Base-by-base conservation (phyloP, 1,284 basidiomycete genomes). In the Ustilago cynodontis region DNA sequence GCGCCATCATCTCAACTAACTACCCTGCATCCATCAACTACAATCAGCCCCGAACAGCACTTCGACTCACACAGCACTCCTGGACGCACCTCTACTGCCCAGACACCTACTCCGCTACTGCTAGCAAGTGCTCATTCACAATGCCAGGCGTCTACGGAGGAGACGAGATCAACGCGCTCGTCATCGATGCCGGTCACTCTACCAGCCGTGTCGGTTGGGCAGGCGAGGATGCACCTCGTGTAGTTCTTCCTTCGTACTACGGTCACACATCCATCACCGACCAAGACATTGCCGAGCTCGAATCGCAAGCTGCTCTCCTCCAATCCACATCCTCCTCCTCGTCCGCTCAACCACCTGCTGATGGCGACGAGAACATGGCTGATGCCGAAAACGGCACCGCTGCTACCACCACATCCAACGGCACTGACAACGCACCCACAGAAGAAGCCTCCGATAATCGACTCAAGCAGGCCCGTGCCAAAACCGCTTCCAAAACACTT, bases 161-260 rank as follows among this genome's bases (percentile, higher is more conserved):
- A 51, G 94, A 95, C 86, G 94, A 95, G 88, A 95, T 99, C 52
- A 93, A 94, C 56, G 97, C 96, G 24, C 88, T 99, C 62, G 97
- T 99, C 41, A 88, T 99, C 61, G 97, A 99, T 88, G 93, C 98
- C 83, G 97, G 97, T 53, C 90, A 93, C 41, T 93, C 93, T 53
- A 92, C 94, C 20, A 88, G 95, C 67, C 92, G 96, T 83, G 94
- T 94, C 24, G 97, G 97, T 72, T 87, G 75, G 79, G 96, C 97
- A 18, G 97, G 97, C 56, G 96, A 99, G 87, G 97, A 99, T 85
- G 91, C 93, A 16, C 97, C 97, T 31, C 94, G 95, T 86, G 92
- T 93, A 28, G 91, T 98, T 71, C 90, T 97, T 69, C 93, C 97
- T 1, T 93, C 95, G 1, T 90, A 91, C 61, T 98, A 94, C 87